Conservation (phyloP, 139 green algal genomes). For the Picochlorum sp. region DNA sequence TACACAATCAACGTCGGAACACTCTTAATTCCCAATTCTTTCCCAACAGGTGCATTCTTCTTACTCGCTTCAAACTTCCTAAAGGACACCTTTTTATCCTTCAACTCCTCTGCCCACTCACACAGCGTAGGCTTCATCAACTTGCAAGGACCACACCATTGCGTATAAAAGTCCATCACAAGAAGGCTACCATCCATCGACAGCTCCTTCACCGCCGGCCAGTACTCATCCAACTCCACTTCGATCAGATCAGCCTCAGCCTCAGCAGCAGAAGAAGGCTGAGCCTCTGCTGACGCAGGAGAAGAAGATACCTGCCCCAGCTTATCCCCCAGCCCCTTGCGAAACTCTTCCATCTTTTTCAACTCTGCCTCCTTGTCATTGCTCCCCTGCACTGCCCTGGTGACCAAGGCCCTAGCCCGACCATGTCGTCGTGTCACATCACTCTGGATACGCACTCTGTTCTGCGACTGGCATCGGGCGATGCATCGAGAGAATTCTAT, state of each 20-base stretch:
- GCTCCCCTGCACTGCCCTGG: too few relatives aligned
- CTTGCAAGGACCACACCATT: constrained; percentile 70
- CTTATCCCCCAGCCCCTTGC: constrained; percentile 17
- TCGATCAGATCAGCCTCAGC: constrained; percentile 14
- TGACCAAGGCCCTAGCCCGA: too few relatives aligned
- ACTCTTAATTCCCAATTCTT: constrained; percentile 38
- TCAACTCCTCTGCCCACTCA: constrained; percentile 36
- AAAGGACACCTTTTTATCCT: constrained; percentile 36
- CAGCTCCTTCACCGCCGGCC: constrained; percentile 16
- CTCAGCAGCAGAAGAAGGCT: constrained; percentile 5
- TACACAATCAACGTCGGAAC: constrained; percentile 60
- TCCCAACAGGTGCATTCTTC: constrained; percentile 60
- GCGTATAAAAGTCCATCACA: constrained; percentile 64
- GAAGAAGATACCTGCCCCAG: constrained; percentile 14
- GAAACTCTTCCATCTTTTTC: constrained; percentile 27
- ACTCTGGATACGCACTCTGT: too few relatives aligned
- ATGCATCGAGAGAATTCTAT: too few relatives aligned
- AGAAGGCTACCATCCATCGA: constrained; percentile 35
- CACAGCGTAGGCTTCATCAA: constrained; percentile 67
- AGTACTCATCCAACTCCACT: constrained; percentile 22
- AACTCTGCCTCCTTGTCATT: constrained; percentile 25
- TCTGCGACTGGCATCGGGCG: too few relatives aligned
- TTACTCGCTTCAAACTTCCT: constrained; percentile 79
- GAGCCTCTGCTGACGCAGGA: constrained; percentile 5
- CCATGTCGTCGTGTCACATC: too few relatives aligned